These are phyloP conservation scores for Termitomyces sp. DNA, from an alignment of 768 basidiomycete species.

Conservation along the genomic window DNA sequence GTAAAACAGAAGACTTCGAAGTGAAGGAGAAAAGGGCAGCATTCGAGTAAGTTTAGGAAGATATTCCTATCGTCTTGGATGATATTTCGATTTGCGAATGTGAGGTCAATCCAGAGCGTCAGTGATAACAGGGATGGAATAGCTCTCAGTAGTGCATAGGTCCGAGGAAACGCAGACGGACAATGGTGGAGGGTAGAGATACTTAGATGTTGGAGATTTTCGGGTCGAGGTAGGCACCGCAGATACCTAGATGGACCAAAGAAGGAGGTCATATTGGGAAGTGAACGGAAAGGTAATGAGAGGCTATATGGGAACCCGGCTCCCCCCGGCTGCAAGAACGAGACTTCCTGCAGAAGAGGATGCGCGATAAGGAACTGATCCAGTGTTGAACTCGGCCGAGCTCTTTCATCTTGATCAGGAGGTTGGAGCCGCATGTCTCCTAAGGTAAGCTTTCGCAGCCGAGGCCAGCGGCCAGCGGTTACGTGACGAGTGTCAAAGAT, in stretches of 20 bases:
- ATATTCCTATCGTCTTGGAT: slow-evolving; percentile 26
- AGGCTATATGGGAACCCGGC: slow-evolving; percentile 22
- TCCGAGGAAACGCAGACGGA: slow-evolving; percentile 26
- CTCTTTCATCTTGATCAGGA: slow-evolving; percentile 15
- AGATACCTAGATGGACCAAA: slow-evolving; percentile 27
- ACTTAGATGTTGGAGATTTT: slow-evolving; percentile 22
- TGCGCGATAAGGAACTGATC: slow-evolving; percentile 29
- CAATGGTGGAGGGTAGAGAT: slow-evolving; percentile 30
- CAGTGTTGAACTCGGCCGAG: slow-evolving; percentile 21
- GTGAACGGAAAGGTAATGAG: slow-evolving; percentile 18
- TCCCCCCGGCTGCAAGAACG: slow-evolving; percentile 27
- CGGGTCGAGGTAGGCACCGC: slow-evolving; percentile 23
- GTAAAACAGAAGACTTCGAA: slow-evolving; percentile 31
- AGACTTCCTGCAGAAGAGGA: slow-evolving; percentile 22
- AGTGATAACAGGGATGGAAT: slow-evolving; percentile 24
- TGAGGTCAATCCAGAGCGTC: slow-evolving; percentile 31
- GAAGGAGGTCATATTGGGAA: slow-evolving; percentile 25
- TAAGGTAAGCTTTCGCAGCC: slow-evolving; percentile 25
- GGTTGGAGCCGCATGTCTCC: slow-evolving; percentile 26
- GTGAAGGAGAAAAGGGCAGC: slow-evolving; percentile 26
- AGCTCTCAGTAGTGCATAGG: slow-evolving; percentile 23
- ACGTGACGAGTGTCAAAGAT: slow-evolving; percentile 33
- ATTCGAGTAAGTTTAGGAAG: slow-evolving; percentile 22
- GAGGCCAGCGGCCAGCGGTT: slow-evolving; percentile 31
- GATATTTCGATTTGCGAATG: slow-evolving; percentile 21